Conservation (phyloP, 768 basidiomycete genomes). For the Phylloporus sp. region DNA sequence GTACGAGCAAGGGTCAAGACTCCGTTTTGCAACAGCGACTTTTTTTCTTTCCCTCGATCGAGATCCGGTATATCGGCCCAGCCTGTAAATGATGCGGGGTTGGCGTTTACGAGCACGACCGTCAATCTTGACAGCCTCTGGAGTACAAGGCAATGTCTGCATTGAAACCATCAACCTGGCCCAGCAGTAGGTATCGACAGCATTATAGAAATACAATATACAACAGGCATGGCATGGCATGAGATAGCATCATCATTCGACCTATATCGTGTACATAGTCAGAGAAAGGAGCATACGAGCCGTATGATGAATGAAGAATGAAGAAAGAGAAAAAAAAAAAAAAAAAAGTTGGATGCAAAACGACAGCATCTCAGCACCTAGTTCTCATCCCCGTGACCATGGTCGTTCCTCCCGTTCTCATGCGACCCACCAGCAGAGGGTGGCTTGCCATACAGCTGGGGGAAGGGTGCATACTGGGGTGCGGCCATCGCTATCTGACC, state of each 20-base stretch:
- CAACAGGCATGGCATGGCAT: constrained; percentile 16
- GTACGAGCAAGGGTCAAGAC: constrained; percentile 11
- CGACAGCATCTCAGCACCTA: constrained; percentile 20
- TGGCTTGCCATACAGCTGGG: constrained; percentile 38
- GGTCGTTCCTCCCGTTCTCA: constrained; percentile 27
- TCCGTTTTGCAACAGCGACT: constrained; percentile 29
- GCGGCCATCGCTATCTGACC: constrained; percentile 34
- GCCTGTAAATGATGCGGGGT: constrained; percentile 21
- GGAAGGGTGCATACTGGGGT: constrained; percentile 38
- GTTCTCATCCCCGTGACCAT: constrained; percentile 30
- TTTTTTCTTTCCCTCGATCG: constrained; percentile 20
- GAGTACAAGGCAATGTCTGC: constrained; percentile 17
- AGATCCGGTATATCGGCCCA: constrained; percentile 28
- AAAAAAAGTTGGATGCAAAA: constrained; percentile 10
- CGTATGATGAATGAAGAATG: constrained; percentile 9
- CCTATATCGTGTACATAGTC: constrained; percentile 27
- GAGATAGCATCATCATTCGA: constrained; percentile 16
- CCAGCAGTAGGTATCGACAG: constrained; percentile 30
- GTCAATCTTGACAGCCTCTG: not conserved
- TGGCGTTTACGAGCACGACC: constrained; percentile 6
- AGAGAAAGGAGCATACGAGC: constrained; percentile 14
- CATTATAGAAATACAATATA: constrained; percentile 28
- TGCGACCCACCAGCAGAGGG: constrained; percentile 33
- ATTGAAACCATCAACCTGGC: constrained; percentile 16
- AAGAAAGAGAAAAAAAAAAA: constrained; percentile 9